phyloP scores from a whole-genome alignment of 352 stramenopile species.

The Phytophthora meadii region DNA sequence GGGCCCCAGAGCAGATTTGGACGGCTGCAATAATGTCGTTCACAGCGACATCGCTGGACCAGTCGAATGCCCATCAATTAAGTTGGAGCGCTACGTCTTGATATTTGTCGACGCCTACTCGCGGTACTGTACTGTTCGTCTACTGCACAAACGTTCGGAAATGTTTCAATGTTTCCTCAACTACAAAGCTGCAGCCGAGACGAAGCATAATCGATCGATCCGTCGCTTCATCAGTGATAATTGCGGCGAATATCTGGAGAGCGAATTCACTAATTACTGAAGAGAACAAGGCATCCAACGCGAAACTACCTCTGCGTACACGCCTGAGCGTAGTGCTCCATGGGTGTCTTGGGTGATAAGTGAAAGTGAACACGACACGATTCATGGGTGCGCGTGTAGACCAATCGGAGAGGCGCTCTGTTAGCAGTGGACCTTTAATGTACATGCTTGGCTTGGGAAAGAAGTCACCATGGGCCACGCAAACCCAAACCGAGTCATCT shows the following conservation, averaged over 20 bases:
- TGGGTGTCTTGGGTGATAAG: too few relatives aligned
- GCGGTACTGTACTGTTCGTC: background rate
- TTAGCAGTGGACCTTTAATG: too few relatives aligned
- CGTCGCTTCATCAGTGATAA: conserved; percentile 10
- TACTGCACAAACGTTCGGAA: conserved; percentile 13
- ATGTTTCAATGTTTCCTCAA: conserved; percentile 5
- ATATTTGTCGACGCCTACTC: conserved; percentile 18
- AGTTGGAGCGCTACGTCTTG: conserved; percentile 2
- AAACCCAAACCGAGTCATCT: too few relatives aligned
- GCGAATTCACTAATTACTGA: conserved; percentile 2
- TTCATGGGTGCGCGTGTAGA: too few relatives aligned
- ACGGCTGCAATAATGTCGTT: background rate
- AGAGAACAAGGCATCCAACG: conserved; percentile 2
- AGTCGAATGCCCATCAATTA: conserved; percentile 16
- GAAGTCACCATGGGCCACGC: too few relatives aligned
- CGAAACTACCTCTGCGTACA: background rate
- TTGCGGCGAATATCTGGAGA: conserved; percentile 6
- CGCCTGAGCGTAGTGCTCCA: too few relatives aligned
- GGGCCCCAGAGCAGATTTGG: too few relatives aligned
- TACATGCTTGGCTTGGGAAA: too few relatives aligned
- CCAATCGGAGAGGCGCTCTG: too few relatives aligned
- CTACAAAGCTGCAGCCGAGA: conserved; percentile 1
- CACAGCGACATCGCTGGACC: conserved; percentile 17
- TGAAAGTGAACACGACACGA: too few relatives aligned
- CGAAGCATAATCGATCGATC: conserved; percentile 12